Base-by-base conservation (phyloP, 2,329 filamentous ascomycete species). In the Venturia nashicola region DNA sequence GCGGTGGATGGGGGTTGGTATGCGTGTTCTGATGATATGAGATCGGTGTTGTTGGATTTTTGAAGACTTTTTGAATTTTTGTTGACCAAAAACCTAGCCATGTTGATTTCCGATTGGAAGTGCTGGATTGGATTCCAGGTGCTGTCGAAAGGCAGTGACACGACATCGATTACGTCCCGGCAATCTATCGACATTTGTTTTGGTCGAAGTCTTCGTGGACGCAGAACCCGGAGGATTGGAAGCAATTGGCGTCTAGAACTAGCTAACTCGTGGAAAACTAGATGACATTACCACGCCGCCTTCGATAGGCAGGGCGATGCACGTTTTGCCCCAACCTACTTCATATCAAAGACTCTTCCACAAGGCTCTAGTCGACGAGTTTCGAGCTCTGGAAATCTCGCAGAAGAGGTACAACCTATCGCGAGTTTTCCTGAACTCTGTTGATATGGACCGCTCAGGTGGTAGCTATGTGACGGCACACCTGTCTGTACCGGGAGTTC, bases 401-500 rank as follows among this genome's bases (percentile, higher is more conserved):
- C 62, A 64, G 9, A 46, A 51, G 40, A n/a, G 23, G 11, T 60
- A 27, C 40, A 51, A 44, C 12, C 14, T 64, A 20, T 60, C 14
- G 18, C 44, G 44, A 18, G 23, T 64, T 18, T 11, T 6, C 9
- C 44, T 60, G 16, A 32, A 42, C 16, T 7, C 23, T 39, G 16
- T 34, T 12, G 11, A 42, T n/a, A 11, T 42, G 32, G 43, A 61
- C 27, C 40, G 9, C 18, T 14, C 32, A 34, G 27, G 27, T 18
- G 20, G 57, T 7, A 39, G 9, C 14, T 51, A 16, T 27, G 34
- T 55, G 1, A 55, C 32, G 2, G 46, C 34, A 20, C 34, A 36
- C 5, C 48, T 63, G 4, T 11, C 34, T 40, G 59, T 74, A 4
- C 72, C 72, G 16, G 72, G 72, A 1, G 34, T 74, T 5, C 67